Evolutionary conservation across 2,329 filamentous ascomycete genomes (phyloP), one percentile per base, ranked within the genome.

Genomic region (Trichoderma brevicompactum): DNA sequence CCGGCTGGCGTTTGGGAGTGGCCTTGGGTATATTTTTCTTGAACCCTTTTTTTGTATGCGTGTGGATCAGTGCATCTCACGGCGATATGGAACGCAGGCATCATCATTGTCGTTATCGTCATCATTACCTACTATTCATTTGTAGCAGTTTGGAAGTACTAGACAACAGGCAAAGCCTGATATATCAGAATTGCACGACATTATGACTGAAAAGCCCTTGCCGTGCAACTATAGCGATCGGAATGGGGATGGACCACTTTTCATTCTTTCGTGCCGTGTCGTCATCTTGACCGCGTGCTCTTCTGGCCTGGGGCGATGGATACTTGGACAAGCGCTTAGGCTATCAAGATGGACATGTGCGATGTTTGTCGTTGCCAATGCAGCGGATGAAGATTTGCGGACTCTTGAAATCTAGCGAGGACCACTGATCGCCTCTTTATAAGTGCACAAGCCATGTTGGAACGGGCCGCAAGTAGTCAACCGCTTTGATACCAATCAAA

Each of bases 161-260:
- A 59, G 38, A 44, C 48, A 60, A 49, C 32, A 19, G 63, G 63
- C 46, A 43, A 65, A 50, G 44, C 63, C 63, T 65, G 63, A 65
- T 36, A 65, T 43, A 65, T 43, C 63, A 65, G 46, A 50, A 58
- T 65, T 52, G 54, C 54, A 65, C 46, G 63, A 65, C 50, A 65
- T 65, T 58, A 65, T 59, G 63, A 65, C 46, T 40, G 34, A 59
- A 17, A 19, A 43, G 48, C 5, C 36, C 38, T 40, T 34, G 58
- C 12, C 15, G 38, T 12, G 10, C 19, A n/a, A 53, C n/a, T 54
- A 1, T 54, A 2, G 17, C 34, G 36, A 23, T 4, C 5, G 13
- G n/a, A 15, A 50, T 13, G 8, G 8, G 13, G 13, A 12, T 10
- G 10, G 36, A 9, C 13, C 13, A 32, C 13, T 34, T 13, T 34